Evolutionary conservation across 1,284 basidiomycete species (phyloP).

Genomic region (Pyrrhoderma lamaoense): DNA sequence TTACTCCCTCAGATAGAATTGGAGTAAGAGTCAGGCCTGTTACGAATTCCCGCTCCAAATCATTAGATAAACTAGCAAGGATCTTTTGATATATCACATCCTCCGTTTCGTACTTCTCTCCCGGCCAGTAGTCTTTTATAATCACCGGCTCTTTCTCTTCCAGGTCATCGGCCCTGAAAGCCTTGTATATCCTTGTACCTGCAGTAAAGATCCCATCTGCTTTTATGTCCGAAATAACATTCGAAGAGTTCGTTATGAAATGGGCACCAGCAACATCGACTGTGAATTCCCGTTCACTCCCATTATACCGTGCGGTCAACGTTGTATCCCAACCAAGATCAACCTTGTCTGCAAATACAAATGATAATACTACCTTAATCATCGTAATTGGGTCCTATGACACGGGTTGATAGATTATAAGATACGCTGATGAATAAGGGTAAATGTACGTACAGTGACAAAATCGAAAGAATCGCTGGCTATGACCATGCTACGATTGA

Average conservation of each 20-base stretch:
- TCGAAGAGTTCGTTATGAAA: too few relatives aligned
- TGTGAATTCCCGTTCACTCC: too few relatives aligned
- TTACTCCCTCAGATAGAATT: background rate
- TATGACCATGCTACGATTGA: background rate
- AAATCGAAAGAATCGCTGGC: conserved; percentile 7
- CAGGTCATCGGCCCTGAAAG: background rate
- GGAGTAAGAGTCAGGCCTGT: background rate
- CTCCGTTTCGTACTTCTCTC: background rate
- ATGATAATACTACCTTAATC: background rate
- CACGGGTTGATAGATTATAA: background rate
- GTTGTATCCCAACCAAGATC: conserved; percentile 1
- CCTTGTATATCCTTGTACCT: background rate
- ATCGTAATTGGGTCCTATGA: background rate
- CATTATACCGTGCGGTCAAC: background rate
- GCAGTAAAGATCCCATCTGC: background rate
- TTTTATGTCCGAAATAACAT: background rate
- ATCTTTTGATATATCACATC: background rate
- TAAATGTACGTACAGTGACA: background rate
- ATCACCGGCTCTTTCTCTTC: background rate
- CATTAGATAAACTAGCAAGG: background rate
- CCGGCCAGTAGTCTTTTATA: background rate
- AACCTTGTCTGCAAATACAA: background rate
- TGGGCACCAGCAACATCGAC: too few relatives aligned
- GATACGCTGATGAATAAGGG: too few relatives aligned
- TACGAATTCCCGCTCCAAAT: background rate